Conservation (phyloP, 495 filamentous ascomycete genomes). For the Hapsidospora chrysogenum region DNA sequence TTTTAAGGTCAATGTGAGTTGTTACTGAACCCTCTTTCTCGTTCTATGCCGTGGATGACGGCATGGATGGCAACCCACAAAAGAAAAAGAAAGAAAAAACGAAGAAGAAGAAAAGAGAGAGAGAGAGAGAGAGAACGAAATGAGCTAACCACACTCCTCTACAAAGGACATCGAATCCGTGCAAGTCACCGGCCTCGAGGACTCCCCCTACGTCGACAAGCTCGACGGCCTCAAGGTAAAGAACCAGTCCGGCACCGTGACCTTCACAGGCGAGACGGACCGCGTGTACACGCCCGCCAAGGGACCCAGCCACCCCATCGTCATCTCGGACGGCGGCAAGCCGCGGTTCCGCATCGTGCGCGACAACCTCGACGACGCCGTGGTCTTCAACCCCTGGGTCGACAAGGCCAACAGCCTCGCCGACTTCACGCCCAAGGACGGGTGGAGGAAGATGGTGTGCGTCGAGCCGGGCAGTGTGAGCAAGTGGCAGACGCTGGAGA, state of each 20-base stretch:
- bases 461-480: constrained; percentile 78
- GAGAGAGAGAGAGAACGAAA: not conserved
- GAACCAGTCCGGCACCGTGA: constrained; percentile 36
- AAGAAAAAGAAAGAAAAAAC: too few species aligned
- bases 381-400: constrained; percentile 96
- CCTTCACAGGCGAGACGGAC: constrained; percentile 62
- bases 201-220: constrained; percentile 67
- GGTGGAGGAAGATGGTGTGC: constrained; percentile 83
- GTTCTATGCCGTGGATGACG: too few species aligned
- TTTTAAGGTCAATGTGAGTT: constrained; percentile 58
- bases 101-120: too few species aligned
- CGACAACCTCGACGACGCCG: constrained; percentile 68
- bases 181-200: constrained; percentile 53
- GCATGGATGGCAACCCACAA: too few species aligned
- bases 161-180: constrained; percentile 55
- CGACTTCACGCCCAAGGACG: constrained; percentile 80
- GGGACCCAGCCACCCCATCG: constrained; percentile 41
- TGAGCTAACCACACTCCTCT: not conserved
- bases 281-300: constrained; percentile 45
- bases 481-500: constrained; percentile 69
- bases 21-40: too few species aligned
- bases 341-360: constrained; percentile 54
- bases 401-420: constrained; percentile 66
- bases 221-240: constrained; percentile 40
- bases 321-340: constrained; percentile 42